A percentile compares a stretch with the other conserved stretches of the same genome.
phyloP scores from a whole-genome alignment of 352 stramenopile genomes.

The Globisporangium yorkense region DNA sequence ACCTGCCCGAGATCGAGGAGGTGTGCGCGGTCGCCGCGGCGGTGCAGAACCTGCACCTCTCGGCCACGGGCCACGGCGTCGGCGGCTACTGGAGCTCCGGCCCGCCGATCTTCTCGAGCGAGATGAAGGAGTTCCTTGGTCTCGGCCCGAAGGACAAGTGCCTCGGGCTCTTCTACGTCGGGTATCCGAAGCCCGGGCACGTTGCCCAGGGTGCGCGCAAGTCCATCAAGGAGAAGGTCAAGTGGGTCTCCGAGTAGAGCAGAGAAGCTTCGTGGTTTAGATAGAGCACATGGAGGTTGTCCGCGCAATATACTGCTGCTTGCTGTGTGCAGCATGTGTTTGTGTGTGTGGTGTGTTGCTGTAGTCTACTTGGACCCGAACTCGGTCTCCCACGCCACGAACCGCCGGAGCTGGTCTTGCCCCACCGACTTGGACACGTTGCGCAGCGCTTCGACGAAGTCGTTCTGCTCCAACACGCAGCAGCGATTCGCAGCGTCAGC shows the following conservation, averaged over 20 bases:
- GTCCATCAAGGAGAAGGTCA: slow-evolving; percentile 74
- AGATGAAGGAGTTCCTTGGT: slow-evolving; percentile 81
- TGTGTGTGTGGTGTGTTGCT: neutral
- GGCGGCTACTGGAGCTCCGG: slow-evolving; percentile 87
- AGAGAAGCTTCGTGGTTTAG: neutral
- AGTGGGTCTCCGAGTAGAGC: slow-evolving; percentile 30
- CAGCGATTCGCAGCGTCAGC: neutral
- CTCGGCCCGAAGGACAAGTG: slow-evolving; percentile 71
- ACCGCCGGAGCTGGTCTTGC: slow-evolving; percentile 37
- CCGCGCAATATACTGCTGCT: neutral
- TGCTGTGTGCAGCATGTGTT: neutral
- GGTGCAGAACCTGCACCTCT: slow-evolving; percentile 84
- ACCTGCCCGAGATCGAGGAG: slow-evolving; percentile 79
- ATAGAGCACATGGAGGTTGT: neutral
- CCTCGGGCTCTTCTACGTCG: slow-evolving; percentile 82
- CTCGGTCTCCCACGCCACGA: slow-evolving; percentile 38
- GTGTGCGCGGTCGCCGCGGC: slow-evolving; percentile 66
- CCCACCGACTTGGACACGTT: slow-evolving; percentile 54
- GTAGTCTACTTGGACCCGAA: slow-evolving; percentile 31
- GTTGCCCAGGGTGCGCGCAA: slow-evolving; percentile 52
- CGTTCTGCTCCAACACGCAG: slow-evolving; percentile 4
- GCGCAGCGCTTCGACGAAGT: slow-evolving; percentile 28
- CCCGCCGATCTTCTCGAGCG: slow-evolving; percentile 44
- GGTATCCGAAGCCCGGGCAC: slow-evolving; percentile 46
- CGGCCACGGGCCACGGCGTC: slow-evolving; percentile 54